Evolutionary conservation across 1,139 yeast genomes (phyloP), one percentile per base, ranked within the genome.

Genomic region (Yamadazyma mexicana): DNA sequence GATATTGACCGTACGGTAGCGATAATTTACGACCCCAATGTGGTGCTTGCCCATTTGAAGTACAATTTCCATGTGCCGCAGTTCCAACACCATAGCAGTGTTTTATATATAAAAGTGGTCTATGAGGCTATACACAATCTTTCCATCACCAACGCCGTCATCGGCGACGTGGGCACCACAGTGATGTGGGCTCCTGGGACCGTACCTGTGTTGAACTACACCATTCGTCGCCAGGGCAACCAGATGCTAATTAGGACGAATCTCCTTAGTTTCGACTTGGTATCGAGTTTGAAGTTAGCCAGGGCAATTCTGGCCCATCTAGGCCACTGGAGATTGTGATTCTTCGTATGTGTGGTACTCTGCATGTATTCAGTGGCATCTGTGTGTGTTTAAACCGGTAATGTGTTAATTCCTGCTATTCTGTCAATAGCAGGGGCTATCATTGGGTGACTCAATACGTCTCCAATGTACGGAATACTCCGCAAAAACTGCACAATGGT

Each of bases 401-500:
- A 66, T 14, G 73, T 65, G 47, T 68, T 68, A 36, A 71, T 58
- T 17, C 77, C 77, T 2, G 77, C 77, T 31, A 69, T 55, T 47
- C 74, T 61, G 52, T 72, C 75, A 39, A 72, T 64, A 27, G 73
- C 77, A 14, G 98, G 98, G 1, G 96, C 96, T 34, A 92, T 64
- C 12, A 68, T 62, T 1, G 98, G 98, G 58, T 84, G 81, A 35
- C 92, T 83, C 47, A 92, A 75, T 6, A 89, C 48, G 31, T 95
- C 94, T 0, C 98, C 98, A 46, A 92, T 81, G 42, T 87, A 61
- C 2, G 98, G 98, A 55, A 92, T 66, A 2, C 95, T 84, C 57
- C 97, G 75, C 54, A 92, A 73, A 56, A 92, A 91, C 51, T 87
- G 87, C n/a, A 92, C 78, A 41, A 92, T 83, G 17, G 95, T 87